These are phyloP conservation scores for Tylopilus sp. DNA, from an alignment of 768 basidiomycete genomes.

Conservation along the genomic window DNA sequence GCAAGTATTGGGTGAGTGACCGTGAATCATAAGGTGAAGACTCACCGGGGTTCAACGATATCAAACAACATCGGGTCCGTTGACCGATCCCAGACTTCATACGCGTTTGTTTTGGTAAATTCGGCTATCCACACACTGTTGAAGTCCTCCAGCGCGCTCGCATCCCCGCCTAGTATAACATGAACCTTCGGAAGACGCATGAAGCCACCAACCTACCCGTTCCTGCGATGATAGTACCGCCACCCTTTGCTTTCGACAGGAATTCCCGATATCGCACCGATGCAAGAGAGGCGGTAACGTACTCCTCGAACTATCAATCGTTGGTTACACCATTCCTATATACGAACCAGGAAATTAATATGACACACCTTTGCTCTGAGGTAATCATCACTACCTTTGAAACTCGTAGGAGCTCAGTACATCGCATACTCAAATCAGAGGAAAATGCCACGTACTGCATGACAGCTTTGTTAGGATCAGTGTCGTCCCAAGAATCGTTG, in stretches of 20 bases:
- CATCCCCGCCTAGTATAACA: constrained; percentile 43
- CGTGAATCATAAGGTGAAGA: neutral
- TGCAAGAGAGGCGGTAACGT: constrained; percentile 82
- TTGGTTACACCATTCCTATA: neutral
- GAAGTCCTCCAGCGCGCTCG: constrained; percentile 72
- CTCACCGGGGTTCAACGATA: constrained; percentile 86
- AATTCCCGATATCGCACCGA: constrained; percentile 91
- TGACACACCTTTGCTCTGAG: constrained; percentile 70
- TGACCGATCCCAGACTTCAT: constrained; percentile 82
- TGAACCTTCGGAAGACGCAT: constrained; percentile 18
- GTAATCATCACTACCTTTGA: constrained; percentile 96
- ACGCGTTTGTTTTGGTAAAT: constrained; percentile 85
- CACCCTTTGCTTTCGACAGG: constrained; percentile 60
- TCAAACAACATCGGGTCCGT: constrained; percentile 95
- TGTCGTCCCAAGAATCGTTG: constrained; percentile 72
- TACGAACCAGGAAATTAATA: neutral
- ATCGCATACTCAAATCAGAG: neutral
- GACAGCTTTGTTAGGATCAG: constrained; percentile 52
- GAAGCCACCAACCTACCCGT: constrained; percentile 34
- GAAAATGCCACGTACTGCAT: constrained; percentile 55
- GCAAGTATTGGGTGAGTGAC: neutral
- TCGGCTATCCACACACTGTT: constrained; percentile 85
- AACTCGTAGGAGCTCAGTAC: constrained; percentile 44
- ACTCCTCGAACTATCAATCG: constrained; percentile 74
- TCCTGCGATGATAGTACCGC: constrained; percentile 65